Evolutionary conservation across 306 rosid genomes (phyloP), one percentile per base, ranked within the genome.

Genomic region (Pueraria montana): DNA sequence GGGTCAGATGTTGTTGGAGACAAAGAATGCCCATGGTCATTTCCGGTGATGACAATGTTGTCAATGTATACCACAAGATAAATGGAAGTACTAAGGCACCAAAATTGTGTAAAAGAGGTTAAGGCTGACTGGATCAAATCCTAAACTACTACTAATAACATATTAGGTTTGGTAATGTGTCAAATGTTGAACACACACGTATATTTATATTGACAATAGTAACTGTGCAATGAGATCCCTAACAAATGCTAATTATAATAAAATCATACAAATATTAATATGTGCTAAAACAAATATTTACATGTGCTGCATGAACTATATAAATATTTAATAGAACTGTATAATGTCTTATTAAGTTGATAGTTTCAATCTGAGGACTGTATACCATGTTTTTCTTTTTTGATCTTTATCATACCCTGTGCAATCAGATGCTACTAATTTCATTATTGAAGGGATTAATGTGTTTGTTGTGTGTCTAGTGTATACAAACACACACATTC

Each of bases 351-450:
- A 52, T 72, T 53, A 21, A 78, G 52, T 83, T 46, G 46, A 59
- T 58, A 84, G 73, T 52, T 73, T 78, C 72, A 64, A 84, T 55
- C 30, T 20, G 38, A 50, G 62, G 48, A 52, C 32, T 52, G 26
- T 26, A 27, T 75, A 53, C 36, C 30, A n/a, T 66, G 46, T 30
- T 66, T 65, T 40, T 21, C 18, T 27, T 64, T 74, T 72, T 26
- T 79, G 46, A 80, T 70, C 30, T 58, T 43, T 43, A 21, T 82
- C 53, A 32, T 49, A 17, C 59, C 20, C 14, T 24, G 69, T 63
- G 64, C 36, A 62, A 72, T 71, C 48, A 50, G 42, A 78, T 52
- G 78, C 62, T 52, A 9, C 21, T 38, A 63, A 45, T 78, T 62
- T 72, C 27, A 71, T 78, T 61, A 36, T 34, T 77, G 48, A 59